Evolutionary conservation across 371 early-diverging fungal genomes (phyloP).

Genomic region (Mucor indicus): DNA sequence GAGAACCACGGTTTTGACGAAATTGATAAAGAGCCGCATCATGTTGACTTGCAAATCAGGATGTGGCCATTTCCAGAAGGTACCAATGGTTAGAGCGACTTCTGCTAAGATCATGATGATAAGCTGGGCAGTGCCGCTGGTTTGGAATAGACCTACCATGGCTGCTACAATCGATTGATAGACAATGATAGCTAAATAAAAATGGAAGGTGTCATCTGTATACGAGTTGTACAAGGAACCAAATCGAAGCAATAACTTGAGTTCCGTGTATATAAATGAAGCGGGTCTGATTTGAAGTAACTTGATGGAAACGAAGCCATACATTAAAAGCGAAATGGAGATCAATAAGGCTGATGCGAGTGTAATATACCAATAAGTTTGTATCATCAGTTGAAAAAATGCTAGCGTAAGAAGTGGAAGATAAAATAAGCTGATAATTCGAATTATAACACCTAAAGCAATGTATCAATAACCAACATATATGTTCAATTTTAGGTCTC

Average conservation of each 20-base stretch:
- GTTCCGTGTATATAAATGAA: slow-evolving; percentile 43
- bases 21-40: too few species aligned
- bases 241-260: slow-evolving; percentile 42
- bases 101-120: slow-evolving; percentile 32
- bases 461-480: not conserved
- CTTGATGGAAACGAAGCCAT: slow-evolving; percentile 32
- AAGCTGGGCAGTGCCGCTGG: slow-evolving; percentile 33
- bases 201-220: slow-evolving; percentile 45
- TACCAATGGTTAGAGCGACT: too few species aligned
- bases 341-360: slow-evolving; percentile 29
- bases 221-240: slow-evolving; percentile 52
- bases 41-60: too few species aligned
- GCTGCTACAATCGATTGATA: slow-evolving; percentile 32
- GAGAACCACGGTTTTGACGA: too few species aligned
- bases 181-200: slow-evolving; percentile 40
- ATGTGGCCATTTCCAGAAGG: too few species aligned
- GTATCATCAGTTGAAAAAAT: slow-evolving; percentile 45
- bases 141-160: slow-evolving; percentile 39
- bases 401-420: slow-evolving; percentile 32
- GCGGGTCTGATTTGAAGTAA: slow-evolving; percentile 37
- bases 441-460: slow-evolving; percentile 28
- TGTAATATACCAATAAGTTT: slow-evolving; percentile 28
- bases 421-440: slow-evolving; percentile 31
- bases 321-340: slow-evolving; percentile 26
- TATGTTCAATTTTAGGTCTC: not conserved